These are phyloP conservation scores for Tolypocladium paradoxum DNA, from an alignment of 2,329 filamentous ascomycete species.

Conservation along the genomic window DNA sequence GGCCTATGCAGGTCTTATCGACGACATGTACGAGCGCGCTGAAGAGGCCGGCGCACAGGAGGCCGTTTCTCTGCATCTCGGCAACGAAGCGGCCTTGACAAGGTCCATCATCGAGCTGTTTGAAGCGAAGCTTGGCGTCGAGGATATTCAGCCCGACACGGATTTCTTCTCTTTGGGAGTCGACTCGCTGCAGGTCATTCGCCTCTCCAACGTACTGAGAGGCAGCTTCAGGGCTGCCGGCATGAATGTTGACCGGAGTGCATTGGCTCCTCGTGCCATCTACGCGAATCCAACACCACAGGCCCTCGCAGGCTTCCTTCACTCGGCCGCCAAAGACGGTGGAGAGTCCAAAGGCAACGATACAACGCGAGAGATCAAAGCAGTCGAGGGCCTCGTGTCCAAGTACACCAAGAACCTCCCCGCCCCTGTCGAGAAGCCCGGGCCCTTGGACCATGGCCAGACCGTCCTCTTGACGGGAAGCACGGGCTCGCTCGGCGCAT, in stretches of 20 bases:
- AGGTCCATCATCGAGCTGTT: conserved; percentile 12
- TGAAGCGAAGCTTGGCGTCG: conserved; percentile 5
- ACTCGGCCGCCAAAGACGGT: conserved; percentile 1
- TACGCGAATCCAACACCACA: conserved; percentile 19
- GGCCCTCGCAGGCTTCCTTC: conserved; percentile 11
- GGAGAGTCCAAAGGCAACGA: neutral
- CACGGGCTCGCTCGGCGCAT: conserved; percentile 79
- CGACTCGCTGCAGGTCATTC: conserved; percentile 28
- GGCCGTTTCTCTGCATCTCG: conserved; percentile 7
- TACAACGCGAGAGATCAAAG: neutral
- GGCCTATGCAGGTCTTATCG: conserved; percentile 32
- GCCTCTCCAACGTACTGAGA: conserved; percentile 8
- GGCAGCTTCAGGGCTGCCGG: conserved; percentile 10
- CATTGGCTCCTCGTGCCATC: conserved; percentile 12
- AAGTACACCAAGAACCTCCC: conserved; percentile 20
- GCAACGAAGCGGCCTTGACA: conserved; percentile 11
- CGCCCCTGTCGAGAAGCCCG: conserved; percentile 9
- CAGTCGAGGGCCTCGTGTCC: conserved; percentile 8
- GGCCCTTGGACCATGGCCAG: conserved; percentile 16
- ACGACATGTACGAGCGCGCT: conserved; percentile 25
- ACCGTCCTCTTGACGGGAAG: conserved; percentile 77
- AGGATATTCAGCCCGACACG: conserved; percentile 10
- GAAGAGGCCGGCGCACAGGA: conserved; percentile 1
- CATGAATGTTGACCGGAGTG: conserved; percentile 2
- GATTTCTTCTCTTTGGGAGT: conserved; percentile 28